Evolutionary conservation across 2,329 filamentous ascomycete species (phyloP).

Genomic region (Epichloe hybrida): DNA sequence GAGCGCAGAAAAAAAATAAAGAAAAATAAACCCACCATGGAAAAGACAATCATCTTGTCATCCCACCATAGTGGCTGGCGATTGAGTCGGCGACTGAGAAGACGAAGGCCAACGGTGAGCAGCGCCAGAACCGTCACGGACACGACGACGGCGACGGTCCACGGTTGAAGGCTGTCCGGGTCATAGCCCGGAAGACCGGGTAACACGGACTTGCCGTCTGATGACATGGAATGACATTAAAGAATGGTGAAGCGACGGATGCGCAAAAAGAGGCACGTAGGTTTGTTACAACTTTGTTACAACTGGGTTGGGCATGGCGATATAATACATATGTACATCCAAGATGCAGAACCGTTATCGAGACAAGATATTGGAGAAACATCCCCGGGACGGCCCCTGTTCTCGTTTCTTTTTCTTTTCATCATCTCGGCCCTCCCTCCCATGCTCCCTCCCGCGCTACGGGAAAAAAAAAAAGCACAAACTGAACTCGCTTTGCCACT

Average conservation of each 20-base stretch:
- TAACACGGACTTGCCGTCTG: slow-evolving; percentile 6
- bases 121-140: slow-evolving; percentile 28
- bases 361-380: too few species aligned
- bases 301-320: not conserved
- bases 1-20: not conserved
- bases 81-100: slow-evolving; percentile 27
- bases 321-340: not conserved
- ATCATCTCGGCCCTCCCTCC: too few species aligned
- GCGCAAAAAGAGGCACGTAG: not conserved
- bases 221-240: slow-evolving; percentile 1
- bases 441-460: too few species aligned
- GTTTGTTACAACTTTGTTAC: not conserved
- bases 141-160: slow-evolving; percentile 24
- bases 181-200: slow-evolving; percentile 12
- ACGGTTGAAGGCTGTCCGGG: slow-evolving; percentile 25
- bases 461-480: too few species aligned
- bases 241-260: not conserved
- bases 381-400: too few species aligned
- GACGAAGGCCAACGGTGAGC: slow-evolving; percentile 22
- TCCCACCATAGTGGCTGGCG: slow-evolving; percentile 33
- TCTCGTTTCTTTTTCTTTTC: too few species aligned
- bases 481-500: too few species aligned
- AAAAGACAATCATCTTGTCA: slow-evolving; percentile 34
- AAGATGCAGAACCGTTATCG: not conserved
- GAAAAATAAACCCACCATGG: slow-evolving; percentile 23